These are phyloP conservation scores for Nevesoporus exiguus DNA, from an alignment of 768 basidiomycete species.

Conservation along the genomic window DNA sequence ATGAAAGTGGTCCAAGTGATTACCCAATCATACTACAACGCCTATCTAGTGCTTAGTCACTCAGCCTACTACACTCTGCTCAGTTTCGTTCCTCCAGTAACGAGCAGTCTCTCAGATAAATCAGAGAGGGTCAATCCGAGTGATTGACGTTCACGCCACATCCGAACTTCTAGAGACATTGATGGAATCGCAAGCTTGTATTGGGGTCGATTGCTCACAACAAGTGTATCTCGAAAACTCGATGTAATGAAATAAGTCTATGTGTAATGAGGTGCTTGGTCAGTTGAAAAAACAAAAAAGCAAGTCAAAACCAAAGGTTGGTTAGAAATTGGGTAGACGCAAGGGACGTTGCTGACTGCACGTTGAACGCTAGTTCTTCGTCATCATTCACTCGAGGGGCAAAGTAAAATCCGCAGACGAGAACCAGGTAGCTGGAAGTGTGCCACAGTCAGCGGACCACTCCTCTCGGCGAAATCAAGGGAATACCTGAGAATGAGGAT, in stretches of 20 bases:
- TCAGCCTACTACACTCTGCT: too few relatives aligned
- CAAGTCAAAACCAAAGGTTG: constrained; percentile 12
- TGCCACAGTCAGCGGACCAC: neutral
- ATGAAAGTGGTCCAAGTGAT: constrained; percentile 31
- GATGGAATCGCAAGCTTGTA: constrained; percentile 43
- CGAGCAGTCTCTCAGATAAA: too few relatives aligned
- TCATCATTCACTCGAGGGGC: constrained; percentile 50
- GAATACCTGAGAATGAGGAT: constrained; percentile 87
- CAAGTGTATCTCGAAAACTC: neutral
- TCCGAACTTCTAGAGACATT: constrained; percentile 28
- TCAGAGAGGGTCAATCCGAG: too few relatives aligned
- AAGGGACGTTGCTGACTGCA: constrained; percentile 4
- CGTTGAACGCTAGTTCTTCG: constrained; percentile 7
- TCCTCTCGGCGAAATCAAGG: neutral
- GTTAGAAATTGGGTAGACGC: constrained; percentile 8
- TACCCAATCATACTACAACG: neutral
- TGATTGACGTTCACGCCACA: neutral
- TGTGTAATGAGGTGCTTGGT: neutral
- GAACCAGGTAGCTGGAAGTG: constrained; percentile 76
- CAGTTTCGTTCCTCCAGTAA: too few relatives aligned
- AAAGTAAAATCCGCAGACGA: constrained; percentile 89
- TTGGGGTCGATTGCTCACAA: constrained; percentile 29
- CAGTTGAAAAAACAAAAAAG: neutral
- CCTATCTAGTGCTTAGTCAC: neutral
- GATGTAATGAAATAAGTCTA: constrained; percentile 12